Evolutionary conservation across 1,284 basidiomycete species (phyloP).

Genomic region (Phylloboletellus chloephorus): DNA sequence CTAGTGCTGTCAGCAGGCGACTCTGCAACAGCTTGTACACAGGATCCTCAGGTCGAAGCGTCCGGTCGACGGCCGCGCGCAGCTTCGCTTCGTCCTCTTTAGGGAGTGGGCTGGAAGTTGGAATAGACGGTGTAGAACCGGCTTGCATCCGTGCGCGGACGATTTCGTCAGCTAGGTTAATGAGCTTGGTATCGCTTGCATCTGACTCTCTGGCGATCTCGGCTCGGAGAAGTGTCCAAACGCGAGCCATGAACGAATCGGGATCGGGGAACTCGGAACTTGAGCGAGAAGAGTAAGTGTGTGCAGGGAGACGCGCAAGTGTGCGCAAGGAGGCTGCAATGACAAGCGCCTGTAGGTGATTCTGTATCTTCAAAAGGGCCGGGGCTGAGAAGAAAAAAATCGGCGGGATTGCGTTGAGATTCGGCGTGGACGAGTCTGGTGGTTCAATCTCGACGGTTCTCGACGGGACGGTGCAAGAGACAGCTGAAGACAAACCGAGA

Average conservation of each 20-base stretch:
- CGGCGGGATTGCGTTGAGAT: constrained; percentile 48
- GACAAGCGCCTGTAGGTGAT: constrained; percentile 64
- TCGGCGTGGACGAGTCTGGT: constrained; percentile 9
- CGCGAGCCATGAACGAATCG: constrained; percentile 44
- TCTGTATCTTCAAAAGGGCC: constrained; percentile 54
- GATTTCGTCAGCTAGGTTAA: constrained; percentile 68
- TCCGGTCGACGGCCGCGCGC: constrained; percentile 55
- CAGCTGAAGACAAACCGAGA: constrained; percentile 40
- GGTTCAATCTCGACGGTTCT: constrained; percentile 16
- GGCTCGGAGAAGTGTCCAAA: constrained; percentile 59
- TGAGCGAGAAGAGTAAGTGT: background rate
- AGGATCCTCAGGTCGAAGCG: constrained; percentile 54
- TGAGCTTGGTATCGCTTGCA: constrained; percentile 45
- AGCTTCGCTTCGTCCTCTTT: constrained; percentile 44
- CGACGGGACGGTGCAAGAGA: constrained; percentile 40
- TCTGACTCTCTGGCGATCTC: constrained; percentile 47
- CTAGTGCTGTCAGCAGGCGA: constrained; percentile 47
- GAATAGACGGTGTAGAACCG: constrained; percentile 3
- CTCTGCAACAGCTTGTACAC: constrained; percentile 59
- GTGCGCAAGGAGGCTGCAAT: constrained; percentile 57
- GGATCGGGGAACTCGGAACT: constrained; percentile 2
- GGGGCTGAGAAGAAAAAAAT: constrained; percentile 55
- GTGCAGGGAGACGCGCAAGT: constrained; percentile 42
- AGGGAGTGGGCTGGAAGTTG: constrained; percentile 18
- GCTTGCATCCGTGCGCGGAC: constrained; percentile 40